A percentile compares a stretch with the other conserved stretches of the same genome.
These are phyloP conservation scores for Castanospermum australe DNA, from an alignment of 306 rosid species.

Conservation along the genomic window DNA sequence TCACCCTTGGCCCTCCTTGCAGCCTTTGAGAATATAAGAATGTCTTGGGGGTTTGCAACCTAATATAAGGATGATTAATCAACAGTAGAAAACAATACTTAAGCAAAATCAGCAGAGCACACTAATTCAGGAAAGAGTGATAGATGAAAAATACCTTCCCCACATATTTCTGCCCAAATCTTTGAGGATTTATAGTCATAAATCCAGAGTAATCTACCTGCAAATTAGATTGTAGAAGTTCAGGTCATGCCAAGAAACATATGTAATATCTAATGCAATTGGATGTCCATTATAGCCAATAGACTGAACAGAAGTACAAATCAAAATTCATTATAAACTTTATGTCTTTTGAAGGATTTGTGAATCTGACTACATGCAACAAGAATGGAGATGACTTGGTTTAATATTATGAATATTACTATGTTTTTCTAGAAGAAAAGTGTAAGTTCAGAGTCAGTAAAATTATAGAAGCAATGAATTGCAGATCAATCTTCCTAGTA, in stretches of 20 bases:
- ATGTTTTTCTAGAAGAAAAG: slow-evolving; percentile 12
- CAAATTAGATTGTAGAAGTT: slow-evolving; percentile 31
- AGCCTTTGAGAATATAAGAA: slow-evolving; percentile 95
- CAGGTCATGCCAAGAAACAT: slow-evolving; percentile 16
- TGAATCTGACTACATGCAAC: slow-evolving; percentile 15
- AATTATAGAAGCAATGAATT: slow-evolving; percentile 10
- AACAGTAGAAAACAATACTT: slow-evolving; percentile 28
- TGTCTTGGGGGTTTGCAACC: slow-evolving; percentile 99
- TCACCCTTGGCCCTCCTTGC: slow-evolving; percentile 61
- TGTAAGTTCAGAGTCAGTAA: slow-evolving; percentile 14
- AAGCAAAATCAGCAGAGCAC: slow-evolving; percentile 28
- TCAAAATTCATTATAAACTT: not conserved
- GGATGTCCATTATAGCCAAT: slow-evolving; percentile 2
- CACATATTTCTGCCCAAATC: slow-evolving; percentile 99
- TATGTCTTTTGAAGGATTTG: slow-evolving; percentile 18
- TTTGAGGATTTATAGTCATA: slow-evolving; percentile 97
- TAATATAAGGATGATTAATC: slow-evolving; percentile 34
- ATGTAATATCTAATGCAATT: slow-evolving; percentile 12
- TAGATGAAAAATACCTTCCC: slow-evolving; percentile 72
- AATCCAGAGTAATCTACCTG: slow-evolving; percentile 99
- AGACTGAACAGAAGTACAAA: slow-evolving; percentile 14
- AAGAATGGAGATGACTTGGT: slow-evolving; percentile 5
- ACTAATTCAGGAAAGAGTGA: slow-evolving; percentile 33
- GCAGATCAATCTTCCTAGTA: not conserved
- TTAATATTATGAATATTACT: slow-evolving; percentile 15